phyloP scores from a whole-genome alignment of 176 grass and related monocot genomes.

The Calamus simplicifolius region DNA sequence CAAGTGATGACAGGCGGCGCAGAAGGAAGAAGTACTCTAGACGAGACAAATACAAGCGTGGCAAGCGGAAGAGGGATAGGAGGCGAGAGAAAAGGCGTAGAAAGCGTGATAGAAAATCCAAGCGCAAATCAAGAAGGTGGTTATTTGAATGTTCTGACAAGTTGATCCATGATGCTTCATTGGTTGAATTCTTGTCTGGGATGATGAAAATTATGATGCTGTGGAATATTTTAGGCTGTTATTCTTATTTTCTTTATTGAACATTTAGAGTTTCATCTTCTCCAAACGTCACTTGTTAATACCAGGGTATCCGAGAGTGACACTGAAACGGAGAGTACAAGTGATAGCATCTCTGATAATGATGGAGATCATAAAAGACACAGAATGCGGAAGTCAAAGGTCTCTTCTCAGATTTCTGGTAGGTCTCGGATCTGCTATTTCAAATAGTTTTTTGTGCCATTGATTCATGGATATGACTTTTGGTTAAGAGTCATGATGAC shows the following conservation, averaged over 20 bases:
- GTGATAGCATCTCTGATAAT: constrained; percentile 48
- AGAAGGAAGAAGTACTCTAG: constrained; percentile 52
- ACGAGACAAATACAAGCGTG: constrained; percentile 61
- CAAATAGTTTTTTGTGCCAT: background rate
- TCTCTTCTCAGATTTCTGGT: constrained; percentile 60
- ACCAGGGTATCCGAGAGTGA: constrained; percentile 44
- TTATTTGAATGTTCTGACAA: constrained; percentile 6
- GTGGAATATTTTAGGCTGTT: no score
- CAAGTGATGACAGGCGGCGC: constrained; percentile 74
- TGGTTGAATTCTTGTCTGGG: no score
- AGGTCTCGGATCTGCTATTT: constrained; percentile 18
- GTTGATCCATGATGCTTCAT: no score
- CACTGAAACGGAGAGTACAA: constrained; percentile 37
- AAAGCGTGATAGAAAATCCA: constrained; percentile 74
- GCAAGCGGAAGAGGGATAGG: constrained; percentile 65
- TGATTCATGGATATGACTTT: background rate
- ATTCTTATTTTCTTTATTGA: background rate
- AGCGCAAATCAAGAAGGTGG: constrained; percentile 57
- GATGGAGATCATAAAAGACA: constrained; percentile 38
- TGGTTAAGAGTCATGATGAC: background rate
- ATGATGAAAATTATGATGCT: no score
- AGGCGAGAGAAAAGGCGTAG: constrained; percentile 64
- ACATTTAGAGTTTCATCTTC: background rate
- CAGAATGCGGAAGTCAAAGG: constrained; percentile 42
- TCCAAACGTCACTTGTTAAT: constrained; percentile 7